phyloP scores from a whole-genome alignment of 306 rosid genomes.

The Chamaecrista fasciculata region DNA sequence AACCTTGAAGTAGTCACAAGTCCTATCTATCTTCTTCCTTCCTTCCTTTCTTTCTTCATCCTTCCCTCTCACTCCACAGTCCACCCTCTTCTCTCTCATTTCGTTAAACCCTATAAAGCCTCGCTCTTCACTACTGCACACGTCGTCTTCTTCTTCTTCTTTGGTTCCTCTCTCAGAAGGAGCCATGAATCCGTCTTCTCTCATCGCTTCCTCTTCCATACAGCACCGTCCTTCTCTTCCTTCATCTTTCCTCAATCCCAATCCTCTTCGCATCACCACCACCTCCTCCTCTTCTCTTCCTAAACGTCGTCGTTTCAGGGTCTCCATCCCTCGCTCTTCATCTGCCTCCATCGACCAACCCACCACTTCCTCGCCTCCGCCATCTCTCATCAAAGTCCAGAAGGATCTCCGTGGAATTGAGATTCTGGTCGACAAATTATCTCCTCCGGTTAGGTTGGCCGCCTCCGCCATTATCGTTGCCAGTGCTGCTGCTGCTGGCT shows the following conservation, averaged over 20 bases:
- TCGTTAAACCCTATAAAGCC: conserved; percentile 18
- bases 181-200: conserved; percentile 72
- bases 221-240: conserved; percentile 35
- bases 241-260: conserved; percentile 45
- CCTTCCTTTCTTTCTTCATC: neutral
- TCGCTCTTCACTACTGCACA: neutral
- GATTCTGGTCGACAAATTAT: conserved; percentile 55
- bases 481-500: conserved; percentile 83
- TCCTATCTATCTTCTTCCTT: conserved; percentile 11
- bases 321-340: conserved; percentile 58
- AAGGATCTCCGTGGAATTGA: conserved; percentile 82
- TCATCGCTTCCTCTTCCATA: conserved; percentile 42
- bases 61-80: neutral
- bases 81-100: neutral
- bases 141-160: conserved; percentile 54
- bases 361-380: conserved; percentile 28
- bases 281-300: conserved; percentile 16
- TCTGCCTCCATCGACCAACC: conserved; percentile 32
- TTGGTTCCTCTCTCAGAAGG: neutral
- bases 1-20: too few species aligned
- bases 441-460: conserved; percentile 71
- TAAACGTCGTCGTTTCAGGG: conserved; percentile 66
- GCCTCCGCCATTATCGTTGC: conserved; percentile 72
- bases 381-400: conserved; percentile 22
- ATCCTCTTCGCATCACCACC: conserved; percentile 36